Evolutionary conservation across 805 yeast species (phyloP).

Genomic region (Hanseniaspora meyeri): DNA sequence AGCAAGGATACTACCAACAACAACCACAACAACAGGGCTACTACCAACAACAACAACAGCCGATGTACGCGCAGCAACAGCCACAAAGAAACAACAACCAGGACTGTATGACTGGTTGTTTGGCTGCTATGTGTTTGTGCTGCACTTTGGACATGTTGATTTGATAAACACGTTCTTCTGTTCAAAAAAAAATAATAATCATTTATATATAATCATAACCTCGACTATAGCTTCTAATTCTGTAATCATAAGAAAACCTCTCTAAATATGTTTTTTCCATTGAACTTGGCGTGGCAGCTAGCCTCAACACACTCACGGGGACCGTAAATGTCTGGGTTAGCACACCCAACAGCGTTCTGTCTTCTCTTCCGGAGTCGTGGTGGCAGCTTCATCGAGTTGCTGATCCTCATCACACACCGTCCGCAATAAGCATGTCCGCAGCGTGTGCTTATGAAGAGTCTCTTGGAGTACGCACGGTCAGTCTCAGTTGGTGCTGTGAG

Average conservation of each 20-base stretch:
- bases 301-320: conserved; percentile 48
- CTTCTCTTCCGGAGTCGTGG: conserved; percentile 21
- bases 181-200: no score
- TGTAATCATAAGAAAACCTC: conserved; percentile 36
- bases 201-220: no score
- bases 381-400: conserved; percentile 27
- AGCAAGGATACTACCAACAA: conserved; percentile 26
- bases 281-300: conserved; percentile 36
- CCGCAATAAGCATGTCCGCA: conserved; percentile 90
- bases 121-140: conserved; percentile 45
- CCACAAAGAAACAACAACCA: conserved; percentile 29
- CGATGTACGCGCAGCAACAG: conserved; percentile 42
- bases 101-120: conserved; percentile 41
- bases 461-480: conserved; percentile 50
- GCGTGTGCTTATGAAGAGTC: conserved; percentile 45
- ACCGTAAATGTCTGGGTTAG: conserved; percentile 37
- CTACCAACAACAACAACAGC: conserved; percentile 38
- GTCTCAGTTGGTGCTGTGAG: conserved; percentile 35
- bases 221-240: neutral
- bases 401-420: conserved; percentile 60
- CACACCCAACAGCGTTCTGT: conserved; percentile 23
- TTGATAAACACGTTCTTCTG: conserved; percentile 18
- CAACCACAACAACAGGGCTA: conserved; percentile 24
- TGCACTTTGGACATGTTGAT: conserved; percentile 42
- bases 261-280: conserved; percentile 39